Base-by-base conservation (phyloP, 768 basidiomycete genomes). In the Rubroboletus pulcherrimus region DNA sequence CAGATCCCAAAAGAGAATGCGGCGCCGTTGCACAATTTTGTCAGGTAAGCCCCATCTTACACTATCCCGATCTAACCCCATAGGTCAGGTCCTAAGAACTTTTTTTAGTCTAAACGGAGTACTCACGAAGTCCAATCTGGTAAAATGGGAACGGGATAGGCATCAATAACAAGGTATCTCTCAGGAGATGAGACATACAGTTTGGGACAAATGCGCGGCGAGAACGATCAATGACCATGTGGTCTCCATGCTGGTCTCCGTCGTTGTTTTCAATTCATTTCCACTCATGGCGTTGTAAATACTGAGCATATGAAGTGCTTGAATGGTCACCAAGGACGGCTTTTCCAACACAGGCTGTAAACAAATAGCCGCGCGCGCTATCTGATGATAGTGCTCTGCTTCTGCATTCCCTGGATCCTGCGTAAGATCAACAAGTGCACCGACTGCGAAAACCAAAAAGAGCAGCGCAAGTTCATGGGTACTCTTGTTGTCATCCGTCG, bases 1-100 rank as follows among this genome's bases (percentile, higher is more conserved):
- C 10, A 89, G 74, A 64, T 90, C 86, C 89, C 89, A 91, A 71
- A 91, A 90, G 10, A 89, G 71, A 33, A 84, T 73, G 4, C 87
- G 79, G 9, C 89, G 78, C 30, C 87, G 73, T 57, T 86, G 78
- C 0, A 89, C 83, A 60, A 83, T 79, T 64, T 82, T 82, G 2
- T 79, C 71, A 6, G 81, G 74, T n/a, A 90, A 70, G 2, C 75
- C 79, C 86, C 86, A 88, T 52, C 81, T 72, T 14, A 76, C 77
- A 56, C 83, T 84, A 59, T 89, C 86, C 45, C 87, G 82, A 66
- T 87, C 86, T 63, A 56, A 41, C 39, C 48, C 54, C 63, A 54
- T 49, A 37, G 19, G 42, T 67, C 51, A 64, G 53, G 41, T 38
- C 44, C 49, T 30, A n/a, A 40, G 39, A 49, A 42, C 39, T 34